Conservation (phyloP, 495 filamentous ascomycete species). For the Diplogelasinospora grovesii region DNA sequence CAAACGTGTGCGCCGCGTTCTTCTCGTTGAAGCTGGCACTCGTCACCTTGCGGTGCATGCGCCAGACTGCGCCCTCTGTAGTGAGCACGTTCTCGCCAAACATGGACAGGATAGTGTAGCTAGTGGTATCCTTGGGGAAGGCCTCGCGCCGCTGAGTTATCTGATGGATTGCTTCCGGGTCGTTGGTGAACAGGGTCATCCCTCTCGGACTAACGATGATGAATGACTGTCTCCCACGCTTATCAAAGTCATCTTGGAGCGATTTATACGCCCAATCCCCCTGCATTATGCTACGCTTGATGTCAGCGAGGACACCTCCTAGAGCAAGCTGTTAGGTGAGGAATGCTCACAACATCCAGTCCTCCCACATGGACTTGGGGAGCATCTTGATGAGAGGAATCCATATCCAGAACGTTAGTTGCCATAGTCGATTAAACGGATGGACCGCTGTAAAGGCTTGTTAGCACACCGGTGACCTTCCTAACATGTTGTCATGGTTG, state of each 20-base stretch:
- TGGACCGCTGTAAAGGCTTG: slow-evolving; percentile 27
- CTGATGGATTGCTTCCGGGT: slow-evolving; percentile 53
- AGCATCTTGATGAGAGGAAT: slow-evolving; percentile 43
- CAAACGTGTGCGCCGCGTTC: slow-evolving; percentile 60
- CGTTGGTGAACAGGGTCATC: slow-evolving; percentile 43
- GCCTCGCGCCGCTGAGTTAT: slow-evolving; percentile 54
- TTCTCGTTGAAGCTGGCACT: slow-evolving; percentile 64
- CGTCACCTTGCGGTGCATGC: slow-evolving; percentile 61
- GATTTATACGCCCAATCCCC: slow-evolving; percentile 31
- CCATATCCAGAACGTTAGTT: slow-evolving; percentile 41
- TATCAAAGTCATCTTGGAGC: slow-evolving; percentile 30
- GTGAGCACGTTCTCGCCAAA: slow-evolving; percentile 61
- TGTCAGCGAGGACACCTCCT: slow-evolving; percentile 6
- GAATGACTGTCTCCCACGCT: slow-evolving; percentile 38
- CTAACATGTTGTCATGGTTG: neutral
- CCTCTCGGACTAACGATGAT: slow-evolving; percentile 45
- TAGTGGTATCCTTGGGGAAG: slow-evolving; percentile 58
- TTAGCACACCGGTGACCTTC: slow-evolving; percentile 3
- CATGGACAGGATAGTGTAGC: slow-evolving; percentile 51
- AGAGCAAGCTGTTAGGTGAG: neutral
- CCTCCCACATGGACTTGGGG: slow-evolving; percentile 37
- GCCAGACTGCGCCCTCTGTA: slow-evolving; percentile 57
- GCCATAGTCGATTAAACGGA: slow-evolving; percentile 42
- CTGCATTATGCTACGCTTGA: slow-evolving; percentile 22
- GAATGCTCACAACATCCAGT: slow-evolving; percentile 38